phyloP scores from a whole-genome alignment of 192 early-diverging fungal species.

The Linnemannia zychae region DNA sequence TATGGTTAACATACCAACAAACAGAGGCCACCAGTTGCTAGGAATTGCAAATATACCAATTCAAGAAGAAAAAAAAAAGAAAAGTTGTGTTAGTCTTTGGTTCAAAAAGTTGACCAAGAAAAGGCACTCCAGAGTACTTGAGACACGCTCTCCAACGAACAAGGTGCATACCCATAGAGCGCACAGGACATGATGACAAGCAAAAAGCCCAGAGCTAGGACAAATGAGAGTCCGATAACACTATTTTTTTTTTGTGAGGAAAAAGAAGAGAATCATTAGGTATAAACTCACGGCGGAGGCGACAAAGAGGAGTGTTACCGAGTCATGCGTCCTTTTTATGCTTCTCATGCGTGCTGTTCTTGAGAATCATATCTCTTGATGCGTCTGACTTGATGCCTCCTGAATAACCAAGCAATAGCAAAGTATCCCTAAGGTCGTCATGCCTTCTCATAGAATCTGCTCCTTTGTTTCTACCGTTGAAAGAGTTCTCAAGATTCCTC shows the following conservation, averaged over 20 bases:
- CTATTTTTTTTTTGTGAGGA: conserved; percentile 29
- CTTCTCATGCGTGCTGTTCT: not conserved
- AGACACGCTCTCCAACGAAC: not conserved
- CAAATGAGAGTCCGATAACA: conserved; percentile 92
- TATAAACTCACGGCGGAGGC: not conserved
- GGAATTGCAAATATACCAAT: no score
- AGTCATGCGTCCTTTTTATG: not conserved
- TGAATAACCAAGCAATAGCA: not conserved
- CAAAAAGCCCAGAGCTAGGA: conserved; percentile 91
- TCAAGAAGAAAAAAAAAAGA: not conserved
- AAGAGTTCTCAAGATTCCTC: not conserved
- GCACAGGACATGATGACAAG: conserved; percentile 96
- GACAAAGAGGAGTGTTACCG: not conserved
- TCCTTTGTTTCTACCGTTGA: not conserved
- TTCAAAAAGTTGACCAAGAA: not conserved
- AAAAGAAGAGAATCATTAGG: not conserved
- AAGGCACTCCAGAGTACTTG: not conserved
- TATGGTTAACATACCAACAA: conserved; percentile 71
- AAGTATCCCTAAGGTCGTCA: not conserved
- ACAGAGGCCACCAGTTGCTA: conserved; percentile 96
- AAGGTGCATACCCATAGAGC: conserved; percentile 78
- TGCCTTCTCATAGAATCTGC: not conserved
- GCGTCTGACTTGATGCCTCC: not conserved
- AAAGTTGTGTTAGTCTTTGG: not conserved
- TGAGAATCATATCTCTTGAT: not conserved